Evolutionary conservation across 768 basidiomycete species (phyloP), one percentile per base, ranked within the genome.

Genomic region (Psilocybe sp.): DNA sequence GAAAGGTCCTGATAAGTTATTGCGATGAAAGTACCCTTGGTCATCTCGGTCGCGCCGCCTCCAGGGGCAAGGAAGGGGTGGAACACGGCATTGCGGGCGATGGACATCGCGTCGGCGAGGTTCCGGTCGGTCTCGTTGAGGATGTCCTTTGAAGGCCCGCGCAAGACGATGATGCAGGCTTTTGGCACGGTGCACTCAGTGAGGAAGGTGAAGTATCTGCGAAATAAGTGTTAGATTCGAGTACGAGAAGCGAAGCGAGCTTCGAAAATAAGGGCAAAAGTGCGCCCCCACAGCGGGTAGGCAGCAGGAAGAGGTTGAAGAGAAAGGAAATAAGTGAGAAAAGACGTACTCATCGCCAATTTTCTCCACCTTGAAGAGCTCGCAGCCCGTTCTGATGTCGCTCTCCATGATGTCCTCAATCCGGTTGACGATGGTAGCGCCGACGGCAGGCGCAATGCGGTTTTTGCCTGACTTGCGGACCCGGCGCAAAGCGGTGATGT

Each of bases 391-490:
- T 13, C 97, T 96, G 41, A 99, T 79, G 61, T 98, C 97, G 1
- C 82, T 69, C 59, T 96, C 96, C 16, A 94, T 82, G 33, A 99
- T 76, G 65, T 98, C 96, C 64, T 99, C 97, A 15, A 94, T 78
- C 14, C 95, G 84, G 71, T 98, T 98, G 53, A 99, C 92, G 68
- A 99, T 98, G 28, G 93, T 98, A 1, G 92, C 96, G 18, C 94
- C 94, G 35, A 91, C 86, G 1, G 94, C 95, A 19, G 97, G 86
- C 0, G 97, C 97, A 55, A 98, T 91, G 40, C 97, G 90, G 70
- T 98, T 99, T 75, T 98, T 98, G 69, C 98, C 97, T 3, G 93
- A 94, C 69, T 98, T 99, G 64, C 97, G 87, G 9, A 98, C 94
- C n/a, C 97, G 88, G 37, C 97, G 89, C 53, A 98, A 79, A 23